phyloP scores from a whole-genome alignment of 306 rosid species.

The Quercus glauca region DNA sequence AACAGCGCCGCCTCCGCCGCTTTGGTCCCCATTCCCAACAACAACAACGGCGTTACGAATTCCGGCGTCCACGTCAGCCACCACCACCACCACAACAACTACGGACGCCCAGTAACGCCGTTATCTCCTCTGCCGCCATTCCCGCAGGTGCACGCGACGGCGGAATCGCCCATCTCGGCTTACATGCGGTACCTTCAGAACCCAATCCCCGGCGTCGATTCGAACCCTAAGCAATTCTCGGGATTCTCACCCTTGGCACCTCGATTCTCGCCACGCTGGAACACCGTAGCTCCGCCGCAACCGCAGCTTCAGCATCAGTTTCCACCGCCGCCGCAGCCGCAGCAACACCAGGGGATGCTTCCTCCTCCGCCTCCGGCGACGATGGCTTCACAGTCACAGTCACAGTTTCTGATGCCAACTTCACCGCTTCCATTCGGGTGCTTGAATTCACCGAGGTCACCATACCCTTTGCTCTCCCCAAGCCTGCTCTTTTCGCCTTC shows the following conservation, averaged over 20 bases:
- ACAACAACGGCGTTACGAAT: constrained; percentile 9
- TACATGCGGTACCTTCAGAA: constrained; percentile 75
- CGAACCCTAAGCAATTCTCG: constrained; percentile 52
- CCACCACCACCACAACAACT: too few relatives aligned
- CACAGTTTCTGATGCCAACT: constrained; percentile 49
- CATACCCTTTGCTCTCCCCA: constrained; percentile 68
- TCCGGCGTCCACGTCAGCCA: too few relatives aligned
- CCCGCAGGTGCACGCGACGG: constrained; percentile 81
- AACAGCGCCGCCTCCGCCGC: constrained; percentile 28
- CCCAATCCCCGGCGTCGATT: constrained; percentile 38
- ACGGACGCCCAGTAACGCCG: constrained; percentile 56
- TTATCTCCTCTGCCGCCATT: constrained; percentile 88
- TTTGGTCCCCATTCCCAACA: neutral
- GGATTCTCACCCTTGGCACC: constrained; percentile 77
- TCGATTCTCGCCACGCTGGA: constrained; percentile 67
- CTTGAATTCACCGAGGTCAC: constrained; percentile 76
- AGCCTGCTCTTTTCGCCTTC: constrained; percentile 66
- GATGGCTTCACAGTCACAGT: neutral
- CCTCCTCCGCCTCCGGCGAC: constrained; percentile 18
- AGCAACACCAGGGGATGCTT: constrained; percentile 19
- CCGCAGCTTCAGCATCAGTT: constrained; percentile 16
- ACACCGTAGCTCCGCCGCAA: constrained; percentile 30
- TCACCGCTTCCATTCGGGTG: constrained; percentile 81
- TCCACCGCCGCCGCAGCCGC: constrained; percentile 8
- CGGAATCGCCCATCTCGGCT: constrained; percentile 91